phyloP scores from a whole-genome alignment of 2,329 filamentous ascomycete genomes.

The Arthroderma sp. region DNA sequence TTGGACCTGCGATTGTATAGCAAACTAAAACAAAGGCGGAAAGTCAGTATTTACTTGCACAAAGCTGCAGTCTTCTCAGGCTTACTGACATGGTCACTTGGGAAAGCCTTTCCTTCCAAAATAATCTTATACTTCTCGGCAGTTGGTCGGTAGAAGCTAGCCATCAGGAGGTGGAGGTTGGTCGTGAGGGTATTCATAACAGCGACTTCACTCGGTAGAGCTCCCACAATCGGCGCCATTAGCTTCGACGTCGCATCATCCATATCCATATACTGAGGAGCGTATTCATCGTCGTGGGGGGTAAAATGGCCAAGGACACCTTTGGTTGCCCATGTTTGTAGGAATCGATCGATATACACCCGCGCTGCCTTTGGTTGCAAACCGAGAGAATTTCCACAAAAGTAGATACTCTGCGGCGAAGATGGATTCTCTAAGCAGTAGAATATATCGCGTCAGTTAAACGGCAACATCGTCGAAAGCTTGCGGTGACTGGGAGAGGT shows the following conservation, averaged over 20 bases:
- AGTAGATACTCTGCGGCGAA: constrained; percentile 50
- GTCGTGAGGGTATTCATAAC: constrained; percentile 78
- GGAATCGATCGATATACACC: constrained; percentile 55
- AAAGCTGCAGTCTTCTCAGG: neutral
- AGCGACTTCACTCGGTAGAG: constrained; percentile 58
- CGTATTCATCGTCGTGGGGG: constrained; percentile 50
- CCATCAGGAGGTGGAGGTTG: constrained; percentile 71
- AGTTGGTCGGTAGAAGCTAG: constrained; percentile 66
- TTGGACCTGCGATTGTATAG: constrained; percentile 65
- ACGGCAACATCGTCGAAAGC: neutral
- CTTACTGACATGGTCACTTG: constrained; percentile 59
- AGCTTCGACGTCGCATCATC: constrained; percentile 59
- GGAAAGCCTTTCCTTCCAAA: constrained; percentile 81
- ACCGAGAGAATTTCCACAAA: constrained; percentile 82
- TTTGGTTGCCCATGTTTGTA: constrained; percentile 72
- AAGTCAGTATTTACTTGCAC: constrained; percentile 6
- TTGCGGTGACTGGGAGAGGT: no score
- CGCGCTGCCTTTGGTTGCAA: constrained; percentile 61
- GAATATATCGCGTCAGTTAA: neutral
- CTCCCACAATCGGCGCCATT: constrained; percentile 63
- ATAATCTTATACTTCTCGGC: constrained; percentile 61
- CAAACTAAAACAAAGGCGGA: constrained; percentile 44
- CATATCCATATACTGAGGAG: constrained; percentile 64
- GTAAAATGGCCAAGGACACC: constrained; percentile 77
- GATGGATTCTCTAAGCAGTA: neutral